Evolutionary conservation across 495 filamentous ascomycete genomes (phyloP).

Genomic region (Achaetomiella virescens): DNA sequence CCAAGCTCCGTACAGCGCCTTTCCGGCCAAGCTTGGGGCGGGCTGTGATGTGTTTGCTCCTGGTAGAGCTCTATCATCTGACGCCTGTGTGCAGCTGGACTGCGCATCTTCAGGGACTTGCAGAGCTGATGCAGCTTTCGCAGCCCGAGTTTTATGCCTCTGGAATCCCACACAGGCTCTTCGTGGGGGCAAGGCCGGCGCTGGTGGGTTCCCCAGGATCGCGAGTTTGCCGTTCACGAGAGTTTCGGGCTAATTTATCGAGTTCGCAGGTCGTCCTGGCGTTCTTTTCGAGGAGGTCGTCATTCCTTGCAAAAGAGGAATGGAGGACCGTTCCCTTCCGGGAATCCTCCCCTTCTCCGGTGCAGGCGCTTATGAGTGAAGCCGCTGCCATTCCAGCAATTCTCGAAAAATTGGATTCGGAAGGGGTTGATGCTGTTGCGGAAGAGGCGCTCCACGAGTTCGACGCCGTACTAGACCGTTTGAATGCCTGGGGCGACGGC

Average conservation of each 20-base stretch:
- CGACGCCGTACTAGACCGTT: not conserved
- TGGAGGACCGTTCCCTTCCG: constrained; percentile 31
- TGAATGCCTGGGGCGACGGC: constrained; percentile 17
- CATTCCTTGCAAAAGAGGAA: constrained; percentile 22
- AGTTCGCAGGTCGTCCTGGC: constrained; percentile 16
- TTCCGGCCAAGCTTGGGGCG: constrained; percentile 21
- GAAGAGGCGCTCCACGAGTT: not conserved
- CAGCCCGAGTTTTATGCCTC: constrained; percentile 20
- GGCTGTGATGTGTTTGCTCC: constrained; percentile 35
- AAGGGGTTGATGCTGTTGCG: not conserved
- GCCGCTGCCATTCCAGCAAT: constrained; percentile 26
- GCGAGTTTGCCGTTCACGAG: not conserved
- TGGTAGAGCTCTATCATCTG: constrained; percentile 30
- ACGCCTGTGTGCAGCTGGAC: constrained; percentile 21
- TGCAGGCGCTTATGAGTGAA: constrained; percentile 29
- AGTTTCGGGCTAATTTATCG: not conserved
- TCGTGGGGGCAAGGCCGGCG: constrained; percentile 32
- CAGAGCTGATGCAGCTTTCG: constrained; percentile 23
- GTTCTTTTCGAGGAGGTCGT: constrained; percentile 15
- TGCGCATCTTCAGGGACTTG: constrained; percentile 29
- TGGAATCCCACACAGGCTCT: constrained; percentile 30
- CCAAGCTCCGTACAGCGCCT: constrained; percentile 3
- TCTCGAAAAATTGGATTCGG: constrained; percentile 13
- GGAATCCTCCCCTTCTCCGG: constrained; percentile 19
- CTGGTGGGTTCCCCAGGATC: constrained; percentile 19